Base-by-base conservation (phyloP, 148 eudicot species). In the Cornus controversa region DNA sequence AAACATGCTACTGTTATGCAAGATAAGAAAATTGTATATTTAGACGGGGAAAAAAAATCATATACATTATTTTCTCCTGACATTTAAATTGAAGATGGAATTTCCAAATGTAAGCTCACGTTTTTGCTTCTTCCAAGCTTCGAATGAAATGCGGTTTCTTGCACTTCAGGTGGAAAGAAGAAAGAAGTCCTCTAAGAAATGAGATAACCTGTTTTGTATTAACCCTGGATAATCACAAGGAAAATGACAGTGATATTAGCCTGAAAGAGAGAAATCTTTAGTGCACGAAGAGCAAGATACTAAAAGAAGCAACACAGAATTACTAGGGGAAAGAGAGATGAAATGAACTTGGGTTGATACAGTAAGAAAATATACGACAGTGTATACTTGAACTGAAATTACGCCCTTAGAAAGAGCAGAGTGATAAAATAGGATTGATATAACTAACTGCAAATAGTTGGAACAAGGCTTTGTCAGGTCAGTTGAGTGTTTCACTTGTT, bases 101-200 rank as follows among this genome's bases (percentile, higher is more conserved):
- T 37, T 67, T 22, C 9, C 13, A 36, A 27, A 25, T 1, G 37
- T 24, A 72, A 60, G 72, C 93, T 88, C 79, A 96, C 99, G 71
- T 57, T 85, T 88, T 96, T 80, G 98, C 98, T 89, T 96, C 99
- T 80, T 90, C 93, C 87, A 96, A 87, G 87, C 97, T 85, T 71
- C 85, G 86, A 58, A 89, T 75, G 75, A 96, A 96, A 27, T 82
- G 82, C 20, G 94, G 79, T 66, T 93, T 85, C 88, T 89, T 93
- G 92, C 98, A 91, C 84, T 90, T 96, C 79, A 86, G 82, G 80
- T 93, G 97, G 82, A 78, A 91, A 71, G 93, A 90, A 80, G 93
- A 91, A 76, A 86, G 80, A 57, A 96, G 98, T 71, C 99, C 99
- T 84, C 81, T 91, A 67, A 96, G 92, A 84, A 96, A 96, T 70